A percentile compares a stretch with the other conserved stretches of the same genome.
These are phyloP conservation scores for Camellia sinensis DNA, from an alignment of 148 eudicot genomes.

Conservation along the genomic window DNA sequence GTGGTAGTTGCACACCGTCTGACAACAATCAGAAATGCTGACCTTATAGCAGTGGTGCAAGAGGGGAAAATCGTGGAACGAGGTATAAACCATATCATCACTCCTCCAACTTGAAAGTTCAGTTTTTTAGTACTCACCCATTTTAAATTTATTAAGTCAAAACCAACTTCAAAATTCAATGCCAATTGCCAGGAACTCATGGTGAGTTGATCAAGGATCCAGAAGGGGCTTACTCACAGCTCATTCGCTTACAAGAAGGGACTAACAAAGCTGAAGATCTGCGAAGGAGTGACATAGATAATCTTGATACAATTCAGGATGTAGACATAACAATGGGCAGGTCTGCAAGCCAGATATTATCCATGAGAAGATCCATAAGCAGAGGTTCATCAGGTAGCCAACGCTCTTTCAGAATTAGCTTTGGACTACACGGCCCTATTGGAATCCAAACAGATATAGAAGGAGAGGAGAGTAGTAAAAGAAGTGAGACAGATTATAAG, in stretches of 20 bases:
- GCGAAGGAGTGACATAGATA: slow-evolving; percentile 21
- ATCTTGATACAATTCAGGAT: slow-evolving; percentile 14
- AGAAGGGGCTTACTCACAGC: slow-evolving; percentile 74
- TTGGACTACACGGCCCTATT: slow-evolving; percentile 30
- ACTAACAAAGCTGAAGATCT: slow-evolving; percentile 34
- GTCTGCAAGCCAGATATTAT: slow-evolving; percentile 43
- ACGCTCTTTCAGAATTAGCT: slow-evolving; percentile 35
- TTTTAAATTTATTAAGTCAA: slow-evolving; percentile 10
- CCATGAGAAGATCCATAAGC: slow-evolving; percentile 56
- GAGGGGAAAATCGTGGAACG: slow-evolving; percentile 70
- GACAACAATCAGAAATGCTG: slow-evolving; percentile 74
- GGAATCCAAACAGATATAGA: slow-evolving; percentile 31
- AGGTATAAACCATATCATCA: slow-evolving; percentile 37
- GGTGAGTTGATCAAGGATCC: slow-evolving; percentile 54
- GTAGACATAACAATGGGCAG: slow-evolving; percentile 33
- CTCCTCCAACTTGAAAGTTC: background rate
- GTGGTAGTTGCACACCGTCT: slow-evolving; percentile 83
- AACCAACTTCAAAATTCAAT: slow-evolving; percentile 15
- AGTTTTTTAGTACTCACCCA: too few relatives aligned
- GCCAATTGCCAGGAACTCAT: slow-evolving; percentile 53
- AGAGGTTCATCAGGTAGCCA: slow-evolving; percentile 53
- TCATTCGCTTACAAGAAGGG: slow-evolving; percentile 66
- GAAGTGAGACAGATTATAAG: slow-evolving; percentile 16
- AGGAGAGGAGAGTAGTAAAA: slow-evolving; percentile 11
- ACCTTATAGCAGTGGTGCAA: slow-evolving; percentile 74